Evolutionary conservation across 2,329 filamentous ascomycete species (phyloP).

Genomic region (Apiospora arundinis): DNA sequence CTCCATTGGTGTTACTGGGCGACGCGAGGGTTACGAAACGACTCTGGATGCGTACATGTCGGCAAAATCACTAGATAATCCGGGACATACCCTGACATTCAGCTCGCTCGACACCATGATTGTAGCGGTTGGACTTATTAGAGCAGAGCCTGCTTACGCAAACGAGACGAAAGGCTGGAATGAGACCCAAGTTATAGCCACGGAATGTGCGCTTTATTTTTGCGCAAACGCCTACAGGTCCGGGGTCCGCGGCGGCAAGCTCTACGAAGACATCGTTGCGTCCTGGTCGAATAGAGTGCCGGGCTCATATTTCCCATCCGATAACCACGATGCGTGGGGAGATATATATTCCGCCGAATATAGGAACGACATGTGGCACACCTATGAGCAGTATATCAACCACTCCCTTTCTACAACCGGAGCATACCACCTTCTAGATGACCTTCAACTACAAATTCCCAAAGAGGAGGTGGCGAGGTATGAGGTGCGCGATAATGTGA

Average conservation of each 20-base stretch:
- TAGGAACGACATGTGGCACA: not conserved
- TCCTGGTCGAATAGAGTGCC: not conserved
- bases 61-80: not conserved
- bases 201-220: constrained; percentile 10
- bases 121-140: not conserved
- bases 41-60: not conserved
- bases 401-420: not conserved
- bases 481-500: accelerated
- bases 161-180: not conserved
- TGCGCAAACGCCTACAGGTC: not conserved
- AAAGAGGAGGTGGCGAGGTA: not conserved
- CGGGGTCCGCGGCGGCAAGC: not conserved
- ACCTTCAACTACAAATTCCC: constrained; percentile 6
- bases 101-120: not conserved
- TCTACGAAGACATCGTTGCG: not conserved
- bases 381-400: not conserved
- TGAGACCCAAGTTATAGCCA: not conserved
- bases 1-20: not conserved
- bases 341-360: no score
- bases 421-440: not conserved
- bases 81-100: not conserved
- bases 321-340: not conserved
- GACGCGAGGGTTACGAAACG: not conserved
- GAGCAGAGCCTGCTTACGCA: not conserved
- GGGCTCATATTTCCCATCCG: not conserved